A percentile compares a stretch with the other conserved stretches of the same genome.
Conservation (phyloP, 768 basidiomycete genomes). For the Tulasnella sp. region DNA sequence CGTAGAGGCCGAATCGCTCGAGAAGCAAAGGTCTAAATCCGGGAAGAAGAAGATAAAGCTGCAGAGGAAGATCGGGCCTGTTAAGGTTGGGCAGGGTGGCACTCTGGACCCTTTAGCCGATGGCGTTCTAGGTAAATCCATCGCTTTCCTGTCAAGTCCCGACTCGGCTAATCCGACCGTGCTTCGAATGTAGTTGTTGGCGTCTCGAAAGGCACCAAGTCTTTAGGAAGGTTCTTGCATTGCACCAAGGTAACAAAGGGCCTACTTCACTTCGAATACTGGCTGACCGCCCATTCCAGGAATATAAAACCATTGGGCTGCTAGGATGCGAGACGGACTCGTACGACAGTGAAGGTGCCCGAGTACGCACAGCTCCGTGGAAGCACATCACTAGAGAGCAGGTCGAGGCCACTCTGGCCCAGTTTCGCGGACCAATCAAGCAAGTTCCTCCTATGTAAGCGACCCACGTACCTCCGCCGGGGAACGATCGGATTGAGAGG, state of each 20-base stretch:
- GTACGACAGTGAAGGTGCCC: slow-evolving; percentile 85
- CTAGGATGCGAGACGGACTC: slow-evolving; percentile 93
- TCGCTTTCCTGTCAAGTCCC: background rate
- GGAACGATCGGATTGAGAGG: background rate
- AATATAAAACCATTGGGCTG: slow-evolving; percentile 85
- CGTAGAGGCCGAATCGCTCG: slow-evolving; percentile 35
- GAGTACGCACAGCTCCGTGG: slow-evolving; percentile 74
- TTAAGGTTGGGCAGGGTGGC: slow-evolving; percentile 91
- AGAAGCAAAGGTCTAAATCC: slow-evolving; percentile 33
- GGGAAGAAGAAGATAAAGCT: slow-evolving; percentile 38
- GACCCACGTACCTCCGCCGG: background rate
- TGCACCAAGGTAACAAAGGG: slow-evolving; percentile 72
- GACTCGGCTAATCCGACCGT: background rate
- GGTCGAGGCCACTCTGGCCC: slow-evolving; percentile 61
- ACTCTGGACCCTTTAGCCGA: slow-evolving; percentile 96
- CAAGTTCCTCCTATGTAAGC: slow-evolving; percentile 89
- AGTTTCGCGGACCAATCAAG: slow-evolving; percentile 80
- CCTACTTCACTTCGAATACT: background rate
- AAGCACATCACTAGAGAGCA: slow-evolving; percentile 74
- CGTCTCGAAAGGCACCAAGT: slow-evolving; percentile 85
- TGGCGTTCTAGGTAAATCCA: slow-evolving; percentile 72
- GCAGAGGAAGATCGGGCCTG: slow-evolving; percentile 40
- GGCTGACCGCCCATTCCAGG: slow-evolving; percentile 47
- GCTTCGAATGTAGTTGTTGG: slow-evolving; percentile 65
- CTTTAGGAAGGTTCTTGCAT: slow-evolving; percentile 72